Evolutionary conservation across 257 asterid genomes (phyloP), one percentile per base, ranked within the genome.

Genomic region (Euphrasia confusa): DNA sequence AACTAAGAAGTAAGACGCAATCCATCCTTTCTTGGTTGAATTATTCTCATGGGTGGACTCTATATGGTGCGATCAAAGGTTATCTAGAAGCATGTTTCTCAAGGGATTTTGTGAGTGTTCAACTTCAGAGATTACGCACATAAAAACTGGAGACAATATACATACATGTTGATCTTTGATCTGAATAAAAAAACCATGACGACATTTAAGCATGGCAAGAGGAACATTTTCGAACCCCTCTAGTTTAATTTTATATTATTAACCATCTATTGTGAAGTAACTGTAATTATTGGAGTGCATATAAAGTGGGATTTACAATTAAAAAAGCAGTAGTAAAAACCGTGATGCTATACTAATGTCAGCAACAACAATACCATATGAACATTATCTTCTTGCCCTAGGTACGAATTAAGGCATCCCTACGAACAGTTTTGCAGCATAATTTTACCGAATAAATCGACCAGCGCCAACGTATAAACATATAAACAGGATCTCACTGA

Each of bases 281-380:
- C 14, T 2, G 5, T 45, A 45, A 5, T 5, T 11, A 17, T 12
- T 45, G 2, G 17, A 45, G 15, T 45, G 17, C 52, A 45, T 44
- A 45, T 45, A 0, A 45, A 45, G 52, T 45, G 17, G 14, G 14
- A 45, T 45, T 3, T 45, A 45, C 18, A 13, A 45, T 11, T 45
- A 45, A 45, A 45, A 45, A 15, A 45, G 17, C 52, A 45, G 9
- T 35, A 10, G 17, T 45, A 45, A 45, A 45, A 11, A 12, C 15
- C 52, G 3, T 45, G 10, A 45, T 12, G 4, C 1, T 45, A 45
- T 12, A 42, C 33, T 30, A 12, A 39, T 40, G 26, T 35, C 21
- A 47, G 18, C 24, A 60, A 42, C 24, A 24, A 40, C 54, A 60
- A 35, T 42, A 61, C 66, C 66, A 27, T 30, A 26, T 10, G 26